Evolutionary conservation across 495 filamentous ascomycete species (phyloP).

Genomic region (Cudoniella acicularis): DNA sequence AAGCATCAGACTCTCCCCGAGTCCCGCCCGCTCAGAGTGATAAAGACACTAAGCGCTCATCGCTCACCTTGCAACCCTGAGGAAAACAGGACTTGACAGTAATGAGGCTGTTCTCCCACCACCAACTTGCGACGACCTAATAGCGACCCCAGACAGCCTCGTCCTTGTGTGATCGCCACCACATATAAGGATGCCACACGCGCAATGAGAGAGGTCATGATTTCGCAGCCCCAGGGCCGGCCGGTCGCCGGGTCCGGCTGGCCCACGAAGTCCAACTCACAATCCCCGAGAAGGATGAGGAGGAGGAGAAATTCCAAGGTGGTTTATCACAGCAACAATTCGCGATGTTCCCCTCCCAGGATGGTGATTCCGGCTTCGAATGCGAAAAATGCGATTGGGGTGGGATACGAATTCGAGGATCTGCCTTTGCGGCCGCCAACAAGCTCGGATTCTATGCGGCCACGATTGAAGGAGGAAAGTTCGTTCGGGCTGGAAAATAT

Average conservation of each 20-base stretch:
- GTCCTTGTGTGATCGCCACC: neutral
- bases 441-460: neutral
- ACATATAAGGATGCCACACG: neutral
- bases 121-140: neutral
- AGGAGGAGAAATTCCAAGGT: conserved; percentile 16
- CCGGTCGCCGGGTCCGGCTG: neutral
- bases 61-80: neutral
- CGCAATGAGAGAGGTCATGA: neutral
- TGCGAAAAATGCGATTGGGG: neutral
- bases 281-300: neutral
- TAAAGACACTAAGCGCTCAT: neutral
- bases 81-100: neutral
- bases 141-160: neutral
- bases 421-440: neutral
- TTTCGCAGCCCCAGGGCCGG: neutral
- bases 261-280: neutral
- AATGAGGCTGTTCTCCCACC: neutral
- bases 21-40: neutral
- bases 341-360: conserved; percentile 5
- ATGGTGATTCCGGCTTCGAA: neutral
- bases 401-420: neutral
- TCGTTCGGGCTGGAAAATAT: neutral
- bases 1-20: neutral
- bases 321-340: conserved; percentile 3
- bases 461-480: neutral